A percentile compares a stretch with the other conserved stretches of the same genome.
Conservation (phyloP, 177 flowering plant species). For the Vitis hybrid region DNA sequence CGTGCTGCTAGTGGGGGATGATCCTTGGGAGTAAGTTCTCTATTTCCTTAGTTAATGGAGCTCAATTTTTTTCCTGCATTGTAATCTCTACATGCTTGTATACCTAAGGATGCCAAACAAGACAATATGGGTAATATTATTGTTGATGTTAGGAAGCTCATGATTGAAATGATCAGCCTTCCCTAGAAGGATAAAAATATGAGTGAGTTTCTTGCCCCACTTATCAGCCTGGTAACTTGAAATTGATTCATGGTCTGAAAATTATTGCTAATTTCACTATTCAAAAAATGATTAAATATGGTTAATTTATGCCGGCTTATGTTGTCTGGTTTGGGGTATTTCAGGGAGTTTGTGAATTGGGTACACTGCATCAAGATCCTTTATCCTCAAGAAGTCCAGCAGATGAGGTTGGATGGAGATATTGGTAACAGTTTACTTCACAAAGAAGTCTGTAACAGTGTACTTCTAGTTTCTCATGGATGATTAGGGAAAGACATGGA, state of each 20-base stretch:
- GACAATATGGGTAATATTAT: background rate
- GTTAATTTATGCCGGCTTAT: background rate
- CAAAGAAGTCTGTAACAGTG: slow-evolving; percentile 73
- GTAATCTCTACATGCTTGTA: background rate
- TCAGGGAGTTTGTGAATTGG: slow-evolving; percentile 92
- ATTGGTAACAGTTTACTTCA: slow-evolving; percentile 57
- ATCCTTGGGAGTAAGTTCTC: slow-evolving; percentile 56
- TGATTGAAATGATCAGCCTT: background rate
- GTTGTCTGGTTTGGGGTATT: slow-evolving; percentile 8
- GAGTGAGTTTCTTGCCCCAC: no score
- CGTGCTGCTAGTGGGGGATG: slow-evolving; percentile 52
- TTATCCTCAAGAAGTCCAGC: slow-evolving; percentile 95
- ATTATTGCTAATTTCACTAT: background rate
- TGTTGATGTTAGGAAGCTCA: no score
- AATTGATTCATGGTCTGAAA: no score
- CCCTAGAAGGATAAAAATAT: background rate
- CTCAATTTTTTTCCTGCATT: background rate
- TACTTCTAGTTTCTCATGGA: no score
- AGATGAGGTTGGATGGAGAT: slow-evolving; percentile 94
- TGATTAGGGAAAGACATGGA: no score
- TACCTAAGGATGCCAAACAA: no score
- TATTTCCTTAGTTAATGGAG: background rate
- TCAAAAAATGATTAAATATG: background rate
- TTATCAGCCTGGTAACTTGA: no score
- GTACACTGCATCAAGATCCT: slow-evolving; percentile 85